A percentile compares a stretch with the other conserved stretches of the same genome.
Conservation (phyloP, 352 stramenopile genomes). For the Phytopythium kandeliae region DNA sequence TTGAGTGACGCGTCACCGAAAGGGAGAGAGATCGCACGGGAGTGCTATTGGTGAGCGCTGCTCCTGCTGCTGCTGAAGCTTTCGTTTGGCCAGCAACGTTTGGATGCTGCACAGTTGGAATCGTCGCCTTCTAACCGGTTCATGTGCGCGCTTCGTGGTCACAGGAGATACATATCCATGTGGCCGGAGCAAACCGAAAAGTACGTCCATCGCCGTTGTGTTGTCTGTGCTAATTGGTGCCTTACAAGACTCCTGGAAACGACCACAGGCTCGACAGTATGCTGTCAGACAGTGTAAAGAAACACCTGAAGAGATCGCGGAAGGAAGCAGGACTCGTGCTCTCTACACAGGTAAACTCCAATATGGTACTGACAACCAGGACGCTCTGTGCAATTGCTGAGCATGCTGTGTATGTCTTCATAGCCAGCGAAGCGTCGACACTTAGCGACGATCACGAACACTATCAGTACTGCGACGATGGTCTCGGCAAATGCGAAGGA, state of each 20-base stretch:
- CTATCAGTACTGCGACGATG: conserved; percentile 23
- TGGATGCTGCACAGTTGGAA: not conserved
- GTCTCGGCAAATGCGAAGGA: conserved; percentile 6
- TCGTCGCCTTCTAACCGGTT: not conserved
- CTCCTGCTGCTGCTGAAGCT: too few relatives aligned
- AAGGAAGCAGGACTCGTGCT: conserved; percentile 23
- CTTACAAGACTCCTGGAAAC: not conserved
- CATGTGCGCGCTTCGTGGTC: not conserved
- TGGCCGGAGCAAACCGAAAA: conserved; percentile 40
- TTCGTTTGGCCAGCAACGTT: too few relatives aligned
- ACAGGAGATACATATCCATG: conserved; percentile 41
- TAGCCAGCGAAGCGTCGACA: conserved; percentile 42
- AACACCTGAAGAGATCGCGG: conserved; percentile 49
- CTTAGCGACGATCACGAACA: conserved; percentile 62
- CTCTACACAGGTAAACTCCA: conserved; percentile 16
- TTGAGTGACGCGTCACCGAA: conserved; percentile 57
- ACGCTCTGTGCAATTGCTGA: not conserved
- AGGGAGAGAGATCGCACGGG: conserved; percentile 39
- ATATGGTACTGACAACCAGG: too few relatives aligned
- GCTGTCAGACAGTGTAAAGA: conserved; percentile 49
- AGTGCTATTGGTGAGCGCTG: conserved; percentile 54
- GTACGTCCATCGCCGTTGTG: conserved; percentile 11
- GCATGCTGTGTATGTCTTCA: not conserved
- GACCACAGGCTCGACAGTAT: conserved; percentile 29
- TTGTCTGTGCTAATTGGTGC: not conserved